Evolutionary conservation across 805 yeast genomes (phyloP), one percentile per base, ranked within the genome.

Genomic region (Wilhelminamyces savonicus): DNA sequence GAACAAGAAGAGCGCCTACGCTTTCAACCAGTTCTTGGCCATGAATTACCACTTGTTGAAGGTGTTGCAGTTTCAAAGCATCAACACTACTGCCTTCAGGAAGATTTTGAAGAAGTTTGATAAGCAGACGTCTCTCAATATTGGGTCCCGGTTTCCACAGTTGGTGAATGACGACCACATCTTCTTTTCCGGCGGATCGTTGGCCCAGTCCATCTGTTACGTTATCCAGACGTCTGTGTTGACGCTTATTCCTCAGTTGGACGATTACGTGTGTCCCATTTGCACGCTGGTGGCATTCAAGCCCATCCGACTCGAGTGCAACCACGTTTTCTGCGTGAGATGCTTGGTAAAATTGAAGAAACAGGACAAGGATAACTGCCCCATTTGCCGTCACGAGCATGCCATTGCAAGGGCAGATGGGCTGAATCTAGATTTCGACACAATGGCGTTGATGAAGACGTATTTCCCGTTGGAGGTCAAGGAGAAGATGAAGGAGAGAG

Each of bases 41-140:
- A 44, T 80, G 41, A 82, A 82, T 47, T 53, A 61, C 19, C 71
- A 71, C 32, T 52, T 82, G 13, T 46, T 82, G 24, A 72, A 73
- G 43, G 66, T 74, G 8, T 60, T 76, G 18, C 71, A 74, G 38
- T 82, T 75, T 46, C 82, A 78, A 43, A 59, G 70, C 7, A 62
- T 81, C 35, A 82, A 82, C 51, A 59, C 70, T 20, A 64, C 73
- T 24, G 90, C 90, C 0, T 66, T 79, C 23, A 56, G 69, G 12
- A 82, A 82, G 50, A 82, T 82, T 36, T 59, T 81, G 46, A 81
- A 82, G 48, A 82, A 82, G 47, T 82, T 82, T 43, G 87, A 82
- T 42, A 82, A 82, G 48, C 79, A 74, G 43, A 82, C 90, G 1
- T 56, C 73, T 5, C 54, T 81, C 17, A 63, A 67, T 18, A 60